Conservation (phyloP, 176 grass and related monocot species). For the Zizania latifolia region DNA sequence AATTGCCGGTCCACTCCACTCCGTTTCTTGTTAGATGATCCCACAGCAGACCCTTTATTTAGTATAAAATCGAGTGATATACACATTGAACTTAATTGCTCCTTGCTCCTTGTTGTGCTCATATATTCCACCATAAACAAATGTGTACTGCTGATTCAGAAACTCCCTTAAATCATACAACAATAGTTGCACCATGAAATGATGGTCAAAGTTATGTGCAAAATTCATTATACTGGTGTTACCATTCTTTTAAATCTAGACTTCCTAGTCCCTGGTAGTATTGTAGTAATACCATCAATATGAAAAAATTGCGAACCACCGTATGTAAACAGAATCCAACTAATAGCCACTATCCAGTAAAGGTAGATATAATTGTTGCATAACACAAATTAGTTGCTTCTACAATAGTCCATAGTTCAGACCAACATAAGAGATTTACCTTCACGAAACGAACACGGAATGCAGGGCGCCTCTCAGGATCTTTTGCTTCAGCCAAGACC, state of each 20-base stretch:
- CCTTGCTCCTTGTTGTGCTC: neutral
- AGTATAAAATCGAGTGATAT: neutral
- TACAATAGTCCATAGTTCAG: conserved; percentile 15
- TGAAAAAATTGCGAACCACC: neutral
- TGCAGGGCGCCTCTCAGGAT: conserved; percentile 66
- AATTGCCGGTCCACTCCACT: neutral
- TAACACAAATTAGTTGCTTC: conserved; percentile 13
- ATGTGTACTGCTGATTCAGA: neutral
- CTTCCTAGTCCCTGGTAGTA: neutral
- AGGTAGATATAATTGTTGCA: neutral
- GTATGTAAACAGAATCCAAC: conserved; percentile 2
- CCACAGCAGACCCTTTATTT: neutral
- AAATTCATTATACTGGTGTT: conserved; percentile 9
- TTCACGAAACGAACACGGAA: conserved; percentile 70
- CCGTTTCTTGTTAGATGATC: neutral
- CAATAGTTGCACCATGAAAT: neutral
- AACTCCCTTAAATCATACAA: neutral
- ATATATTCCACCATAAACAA: neutral
- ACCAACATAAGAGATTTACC: conserved; percentile 46
- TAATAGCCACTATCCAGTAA: conserved; percentile 19
- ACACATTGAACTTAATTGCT: neutral
- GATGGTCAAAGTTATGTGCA: neutral
- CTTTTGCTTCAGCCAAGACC: conserved; percentile 64
- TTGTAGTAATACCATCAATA: neutral
- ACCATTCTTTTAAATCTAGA: neutral